Percentiles rank a stretch among this genome's conserved stretches.
These are phyloP conservation scores for Quercus suber DNA, from an alignment of 306 rosid species.

Conservation along the genomic window DNA sequence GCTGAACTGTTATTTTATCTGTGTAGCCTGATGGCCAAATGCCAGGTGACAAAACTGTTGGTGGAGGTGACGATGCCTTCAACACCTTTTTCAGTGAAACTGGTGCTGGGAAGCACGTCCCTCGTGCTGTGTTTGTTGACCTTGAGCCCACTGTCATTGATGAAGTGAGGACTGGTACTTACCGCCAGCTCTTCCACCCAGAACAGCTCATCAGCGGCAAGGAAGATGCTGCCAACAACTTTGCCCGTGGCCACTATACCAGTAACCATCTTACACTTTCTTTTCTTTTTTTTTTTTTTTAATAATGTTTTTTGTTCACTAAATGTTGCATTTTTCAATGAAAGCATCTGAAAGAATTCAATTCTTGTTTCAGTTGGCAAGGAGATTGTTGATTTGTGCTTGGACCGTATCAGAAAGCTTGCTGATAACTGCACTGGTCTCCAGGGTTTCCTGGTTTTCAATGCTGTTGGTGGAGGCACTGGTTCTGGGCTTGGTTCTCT, in stretches of 20 bases:
- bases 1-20: neutral
- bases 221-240: constrained; percentile 97
- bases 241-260: constrained; percentile 96
- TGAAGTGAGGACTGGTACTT: constrained; percentile 85
- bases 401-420: constrained; percentile 89
- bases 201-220: constrained; percentile 93
- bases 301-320: too few relatives aligned
- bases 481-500: constrained; percentile 95
- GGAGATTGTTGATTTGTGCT: constrained; percentile 88
- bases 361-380: constrained; percentile 57
- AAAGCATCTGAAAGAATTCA: neutral
- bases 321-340: neutral
- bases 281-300: too few relatives aligned
- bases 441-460: constrained; percentile 87
- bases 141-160: constrained; percentile 93
- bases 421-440: constrained; percentile 97
- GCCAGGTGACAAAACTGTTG: constrained; percentile 82
- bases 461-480: constrained; percentile 95
- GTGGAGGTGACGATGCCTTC: constrained; percentile 89
- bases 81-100: constrained; percentile 94
- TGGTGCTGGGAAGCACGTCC: constrained; percentile 88
- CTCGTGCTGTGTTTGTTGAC: constrained; percentile 82
- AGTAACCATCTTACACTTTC: constrained; percentile 26
- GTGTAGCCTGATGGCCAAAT: constrained; percentile 92
- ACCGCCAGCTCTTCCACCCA: constrained; percentile 93